Conservation (phyloP, 257 asterid species). For the Misopates orontium region DNA sequence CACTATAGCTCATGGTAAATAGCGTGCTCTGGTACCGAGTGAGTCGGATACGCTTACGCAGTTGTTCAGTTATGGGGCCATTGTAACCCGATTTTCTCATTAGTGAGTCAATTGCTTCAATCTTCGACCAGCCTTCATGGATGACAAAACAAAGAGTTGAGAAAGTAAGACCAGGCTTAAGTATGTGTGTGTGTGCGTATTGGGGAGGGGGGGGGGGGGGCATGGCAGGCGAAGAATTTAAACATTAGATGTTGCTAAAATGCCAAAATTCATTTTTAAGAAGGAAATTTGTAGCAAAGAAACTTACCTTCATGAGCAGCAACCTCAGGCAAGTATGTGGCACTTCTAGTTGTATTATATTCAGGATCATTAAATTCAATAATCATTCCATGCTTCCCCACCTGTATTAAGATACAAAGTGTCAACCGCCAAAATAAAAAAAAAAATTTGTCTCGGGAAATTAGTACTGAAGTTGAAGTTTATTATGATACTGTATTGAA, state of each 20-base stretch:
- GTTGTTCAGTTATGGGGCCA: slow-evolving; percentile 58
- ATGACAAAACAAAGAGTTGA: slow-evolving; percentile 1
- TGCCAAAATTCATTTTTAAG: neutral
- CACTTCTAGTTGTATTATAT: slow-evolving; percentile 65
- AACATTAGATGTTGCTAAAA: neutral
- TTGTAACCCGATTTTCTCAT: slow-evolving; percentile 78
- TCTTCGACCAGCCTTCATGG: slow-evolving; percentile 67
- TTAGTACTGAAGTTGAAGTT: too few relatives aligned
- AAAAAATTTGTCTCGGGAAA: neutral
- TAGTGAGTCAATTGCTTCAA: slow-evolving; percentile 82
- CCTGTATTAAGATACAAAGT: slow-evolving; percentile 44
- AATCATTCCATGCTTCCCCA: slow-evolving; percentile 92
- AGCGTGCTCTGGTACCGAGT: slow-evolving; percentile 92
- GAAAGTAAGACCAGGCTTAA: neutral
- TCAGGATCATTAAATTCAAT: slow-evolving; percentile 89
- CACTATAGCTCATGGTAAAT: slow-evolving; percentile 73
- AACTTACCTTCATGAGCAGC: slow-evolving; percentile 93
- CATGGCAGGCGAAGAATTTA: neutral
- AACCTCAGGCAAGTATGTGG: slow-evolving; percentile 97
- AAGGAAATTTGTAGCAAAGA: neutral
- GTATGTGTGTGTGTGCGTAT: neutral
- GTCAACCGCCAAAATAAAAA: neutral
- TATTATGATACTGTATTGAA: too few relatives aligned
- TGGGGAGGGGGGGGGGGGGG: neutral
- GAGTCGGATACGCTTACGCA: slow-evolving; percentile 55